phyloP scores from a whole-genome alignment of 441 rosid species.

The Sinapis alba region DNA sequence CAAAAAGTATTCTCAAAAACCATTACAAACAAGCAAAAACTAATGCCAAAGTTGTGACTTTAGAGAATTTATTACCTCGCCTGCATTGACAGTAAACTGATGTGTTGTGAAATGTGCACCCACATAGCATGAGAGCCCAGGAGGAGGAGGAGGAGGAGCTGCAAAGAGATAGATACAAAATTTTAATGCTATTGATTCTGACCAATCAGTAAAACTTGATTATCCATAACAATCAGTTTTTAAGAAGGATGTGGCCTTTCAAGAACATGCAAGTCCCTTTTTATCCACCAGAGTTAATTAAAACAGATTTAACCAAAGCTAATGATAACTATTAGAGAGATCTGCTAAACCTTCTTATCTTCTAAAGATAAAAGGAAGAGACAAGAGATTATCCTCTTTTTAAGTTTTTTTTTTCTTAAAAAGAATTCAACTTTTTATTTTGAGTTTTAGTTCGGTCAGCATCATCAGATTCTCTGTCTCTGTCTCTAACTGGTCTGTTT shows the following conservation, averaged over 20 bases:
- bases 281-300: not conserved
- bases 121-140: conserved; percentile 59
- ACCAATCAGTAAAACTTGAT: conserved; percentile 28
- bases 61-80: conserved; percentile 69
- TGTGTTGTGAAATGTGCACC: conserved; percentile 96
- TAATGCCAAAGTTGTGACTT: not conserved
- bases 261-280: conserved; percentile 9
- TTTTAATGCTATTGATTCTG: not conserved
- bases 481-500: conserved; percentile 37
- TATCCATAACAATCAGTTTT: not conserved
- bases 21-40: not conserved
- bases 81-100: conserved; percentile 81
- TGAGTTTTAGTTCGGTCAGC: conserved; percentile 38
- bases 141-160: conserved; percentile 27
- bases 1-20: not conserved
- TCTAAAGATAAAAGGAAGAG: conserved; percentile 16
- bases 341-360: not conserved
- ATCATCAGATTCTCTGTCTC: conserved; percentile 43
- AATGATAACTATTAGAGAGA: conserved; percentile 21
- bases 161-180: conserved; percentile 27
- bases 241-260: not conserved
- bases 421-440: conserved; percentile 6
- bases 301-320: conserved; percentile 20
- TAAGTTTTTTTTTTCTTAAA: not conserved
- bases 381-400: conserved; percentile 11